Conservation (phyloP, 306 rosid species). For the Trifolium dubium region DNA sequence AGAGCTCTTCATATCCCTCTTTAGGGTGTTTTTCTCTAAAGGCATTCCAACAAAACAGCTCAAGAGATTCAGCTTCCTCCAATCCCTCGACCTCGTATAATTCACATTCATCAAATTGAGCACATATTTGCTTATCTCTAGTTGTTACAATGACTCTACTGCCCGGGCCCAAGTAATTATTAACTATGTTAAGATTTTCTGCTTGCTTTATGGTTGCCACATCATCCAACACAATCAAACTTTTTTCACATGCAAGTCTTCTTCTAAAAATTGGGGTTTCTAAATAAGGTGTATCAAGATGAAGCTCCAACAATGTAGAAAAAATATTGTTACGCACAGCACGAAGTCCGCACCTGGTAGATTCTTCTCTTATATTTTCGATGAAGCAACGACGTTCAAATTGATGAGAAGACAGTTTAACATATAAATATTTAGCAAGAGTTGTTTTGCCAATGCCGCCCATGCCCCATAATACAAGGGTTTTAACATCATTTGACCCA, state of each 20-base stretch:
- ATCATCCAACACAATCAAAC: conserved; percentile 44
- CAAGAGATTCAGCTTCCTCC: no score
- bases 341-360: background rate
- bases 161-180: no score
- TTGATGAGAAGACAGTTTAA: background rate
- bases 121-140: no score
- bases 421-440: conserved; percentile 6
- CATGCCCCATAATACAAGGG: conserved; percentile 41
- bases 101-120: no score
- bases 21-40: no score
- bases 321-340: background rate
- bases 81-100: no score
- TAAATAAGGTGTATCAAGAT: background rate
- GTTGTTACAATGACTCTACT: no score
- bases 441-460: conserved; percentile 34
- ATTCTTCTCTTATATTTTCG: conserved; percentile 1
- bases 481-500: background rate
- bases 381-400: conserved; percentile 38
- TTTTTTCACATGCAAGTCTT: conserved; percentile 6
- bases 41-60: no score
- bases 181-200: background rate
- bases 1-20: no score
- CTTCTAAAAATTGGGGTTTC: background rate
- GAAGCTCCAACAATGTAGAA: background rate
- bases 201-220: conserved; percentile 24